Conservation (phyloP, 2,329 filamentous ascomycete species). For the Chaetomium olivaceum region DNA sequence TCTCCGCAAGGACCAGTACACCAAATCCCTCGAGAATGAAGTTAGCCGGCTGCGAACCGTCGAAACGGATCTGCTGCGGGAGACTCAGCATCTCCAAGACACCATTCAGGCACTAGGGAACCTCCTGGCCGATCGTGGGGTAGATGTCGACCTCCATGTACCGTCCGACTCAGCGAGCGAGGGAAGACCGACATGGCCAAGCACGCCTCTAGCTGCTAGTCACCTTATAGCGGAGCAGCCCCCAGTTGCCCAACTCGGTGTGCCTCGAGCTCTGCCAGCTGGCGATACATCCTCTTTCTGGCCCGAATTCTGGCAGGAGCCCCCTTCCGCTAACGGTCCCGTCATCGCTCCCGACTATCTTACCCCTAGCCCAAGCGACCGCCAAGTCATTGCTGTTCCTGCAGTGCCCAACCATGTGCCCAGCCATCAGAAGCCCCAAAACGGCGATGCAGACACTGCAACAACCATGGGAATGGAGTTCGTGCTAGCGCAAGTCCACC, state of each 20-base stretch:
- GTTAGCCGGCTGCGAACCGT: conserved; percentile 26
- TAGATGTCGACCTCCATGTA: not conserved
- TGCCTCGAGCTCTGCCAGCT: not conserved
- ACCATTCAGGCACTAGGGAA: conserved; percentile 20
- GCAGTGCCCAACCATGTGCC: too few relatives aligned
- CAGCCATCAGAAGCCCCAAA: conserved; percentile 18
- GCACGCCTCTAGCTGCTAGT: not conserved
- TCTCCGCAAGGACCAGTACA: conserved; percentile 37
- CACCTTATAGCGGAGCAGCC: not conserved
- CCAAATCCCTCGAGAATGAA: conserved; percentile 35
- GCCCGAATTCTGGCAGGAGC: not conserved
- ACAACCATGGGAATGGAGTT: conserved; percentile 38
- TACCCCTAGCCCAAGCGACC: not conserved
- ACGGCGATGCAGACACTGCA: conserved; percentile 33
- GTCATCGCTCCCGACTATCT: not conserved
- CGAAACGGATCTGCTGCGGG: conserved; percentile 31
- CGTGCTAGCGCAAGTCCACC: conserved; percentile 36
- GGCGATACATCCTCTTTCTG: not conserved
- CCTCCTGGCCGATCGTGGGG: not conserved
- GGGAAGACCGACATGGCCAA: not conserved
- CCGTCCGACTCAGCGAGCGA: not conserved
- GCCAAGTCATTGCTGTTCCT: not conserved
- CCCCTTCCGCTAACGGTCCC: not conserved
- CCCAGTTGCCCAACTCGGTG: not conserved
- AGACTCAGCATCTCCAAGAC: conserved; percentile 27